Evolutionary conservation across 345 rosid species (phyloP).

Genomic region (Salix caprea): DNA sequence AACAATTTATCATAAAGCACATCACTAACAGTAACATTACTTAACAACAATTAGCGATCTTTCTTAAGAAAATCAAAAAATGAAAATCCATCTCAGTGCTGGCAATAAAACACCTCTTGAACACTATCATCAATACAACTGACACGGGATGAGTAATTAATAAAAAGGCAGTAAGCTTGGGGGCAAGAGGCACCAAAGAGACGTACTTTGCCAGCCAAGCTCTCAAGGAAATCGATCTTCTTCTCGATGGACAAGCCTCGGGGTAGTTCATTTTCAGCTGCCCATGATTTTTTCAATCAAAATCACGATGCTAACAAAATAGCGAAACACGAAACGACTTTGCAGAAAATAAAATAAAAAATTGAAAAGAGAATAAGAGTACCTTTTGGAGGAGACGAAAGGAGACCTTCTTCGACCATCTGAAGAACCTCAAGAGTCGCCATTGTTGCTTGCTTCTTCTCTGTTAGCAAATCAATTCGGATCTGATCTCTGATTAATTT

Average conservation of each 20-base stretch:
- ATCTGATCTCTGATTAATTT: too few species aligned
- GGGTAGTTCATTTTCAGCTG: slow-evolving; percentile 53
- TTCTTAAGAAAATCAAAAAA: too few species aligned
- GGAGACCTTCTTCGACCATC: slow-evolving; percentile 45
- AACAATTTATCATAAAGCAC: too few species aligned
- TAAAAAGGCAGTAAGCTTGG: not conserved
- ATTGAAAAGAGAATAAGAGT: not conserved
- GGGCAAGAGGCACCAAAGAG: slow-evolving; percentile 19
- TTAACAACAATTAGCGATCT: not conserved
- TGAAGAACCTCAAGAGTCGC: slow-evolving; percentile 63
- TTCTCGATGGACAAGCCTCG: slow-evolving; percentile 73
- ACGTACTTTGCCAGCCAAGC: slow-evolving; percentile 68
- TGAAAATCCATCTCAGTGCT: too few species aligned
- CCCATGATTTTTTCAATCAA: not conserved
- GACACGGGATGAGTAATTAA: not conserved
- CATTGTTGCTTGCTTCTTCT: slow-evolving; percentile 36
- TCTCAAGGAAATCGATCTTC: slow-evolving; percentile 90
- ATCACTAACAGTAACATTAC: too few species aligned
- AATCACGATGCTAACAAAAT: not conserved
- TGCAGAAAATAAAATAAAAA: too few species aligned
- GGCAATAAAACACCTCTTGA: too few species aligned
- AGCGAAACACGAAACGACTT: not conserved
- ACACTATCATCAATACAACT: not conserved
- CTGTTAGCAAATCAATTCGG: too few species aligned
- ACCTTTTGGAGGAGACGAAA: slow-evolving; percentile 53